phyloP scores from a whole-genome alignment of 208 protist genomes.

The Hexamita inflata region DNA sequence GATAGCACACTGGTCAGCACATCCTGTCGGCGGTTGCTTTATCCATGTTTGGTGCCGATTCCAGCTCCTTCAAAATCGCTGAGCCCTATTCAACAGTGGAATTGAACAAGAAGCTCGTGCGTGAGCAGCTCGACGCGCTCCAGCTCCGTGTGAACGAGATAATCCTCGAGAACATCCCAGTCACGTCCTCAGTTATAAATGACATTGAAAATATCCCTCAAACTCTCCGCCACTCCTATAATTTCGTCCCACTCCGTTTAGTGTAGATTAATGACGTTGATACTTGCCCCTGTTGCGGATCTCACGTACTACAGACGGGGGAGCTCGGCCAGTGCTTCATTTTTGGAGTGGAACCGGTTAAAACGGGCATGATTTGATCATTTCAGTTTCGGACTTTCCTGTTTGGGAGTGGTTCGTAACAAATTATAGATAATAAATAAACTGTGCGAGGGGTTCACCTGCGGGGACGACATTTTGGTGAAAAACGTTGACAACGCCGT shows the following conservation, averaged over 20 bases:
- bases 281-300: conserved; percentile 11
- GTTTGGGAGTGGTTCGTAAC: not conserved
- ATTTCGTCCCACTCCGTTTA: not conserved
- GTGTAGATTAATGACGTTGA: not conserved
- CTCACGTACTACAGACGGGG: not conserved
- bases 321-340: not conserved
- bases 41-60: not conserved
- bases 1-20: conserved; percentile 10
- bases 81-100: not conserved
- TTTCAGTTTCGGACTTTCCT: not conserved
- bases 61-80: not conserved
- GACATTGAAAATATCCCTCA: not conserved
- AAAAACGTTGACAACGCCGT: not conserved
- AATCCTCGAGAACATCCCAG: not conserved
- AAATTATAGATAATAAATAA: not conserved
- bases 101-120: not conserved
- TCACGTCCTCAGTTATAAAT: not conserved
- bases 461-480: not conserved
- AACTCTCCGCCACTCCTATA: not conserved
- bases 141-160: not conserved
- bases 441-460: not conserved
- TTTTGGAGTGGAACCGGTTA: not conserved
- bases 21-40: not conserved
- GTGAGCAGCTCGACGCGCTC: not conserved
- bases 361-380: not conserved